Evolutionary conservation across 2,329 filamentous ascomycete species (phyloP).

Genomic region (Aspergillus sp.): DNA sequence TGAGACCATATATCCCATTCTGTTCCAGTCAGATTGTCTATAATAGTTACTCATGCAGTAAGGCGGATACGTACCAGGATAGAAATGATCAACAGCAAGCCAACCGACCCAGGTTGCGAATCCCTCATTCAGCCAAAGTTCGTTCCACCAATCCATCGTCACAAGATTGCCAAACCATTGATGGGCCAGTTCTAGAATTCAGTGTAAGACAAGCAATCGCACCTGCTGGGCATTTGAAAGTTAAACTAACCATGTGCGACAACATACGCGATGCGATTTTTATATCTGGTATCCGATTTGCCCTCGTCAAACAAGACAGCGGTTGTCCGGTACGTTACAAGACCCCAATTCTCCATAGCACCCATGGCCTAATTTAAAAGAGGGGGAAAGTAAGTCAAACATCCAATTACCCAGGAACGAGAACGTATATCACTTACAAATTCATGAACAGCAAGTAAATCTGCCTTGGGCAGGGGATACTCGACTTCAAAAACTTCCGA

Average conservation of each 20-base stretch:
- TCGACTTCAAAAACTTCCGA: constrained; percentile 90
- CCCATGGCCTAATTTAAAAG: constrained; percentile 43
- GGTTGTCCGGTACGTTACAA: constrained; percentile 93
- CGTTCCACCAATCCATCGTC: constrained; percentile 96
- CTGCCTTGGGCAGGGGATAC: constrained; percentile 88
- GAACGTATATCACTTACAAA: constrained; percentile 57
- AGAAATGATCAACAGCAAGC: constrained; percentile 83
- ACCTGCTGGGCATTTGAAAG: not conserved
- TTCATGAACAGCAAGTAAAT: constrained; percentile 86
- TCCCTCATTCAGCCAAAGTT: constrained; percentile 91
- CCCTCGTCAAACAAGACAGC: constrained; percentile 94
- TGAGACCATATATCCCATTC: constrained; percentile 98
- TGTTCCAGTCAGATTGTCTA: constrained; percentile 23
- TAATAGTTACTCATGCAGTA: not conserved
- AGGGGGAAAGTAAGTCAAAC: constrained; percentile 34
- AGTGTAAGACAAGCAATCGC: constrained; percentile 1
- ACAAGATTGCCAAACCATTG: constrained; percentile 96
- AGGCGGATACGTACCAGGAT: constrained; percentile 55
- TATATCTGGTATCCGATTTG: constrained; percentile 82
- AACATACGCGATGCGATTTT: constrained; percentile 92
- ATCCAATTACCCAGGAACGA: too few relatives aligned
- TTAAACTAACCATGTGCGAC: constrained; percentile 67
- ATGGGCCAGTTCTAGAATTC: constrained; percentile 69
- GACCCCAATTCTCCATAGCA: constrained; percentile 94
- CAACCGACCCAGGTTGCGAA: constrained; percentile 99